A percentile compares a stretch with the other conserved stretches of the same genome.
Evolutionary conservation across 495 filamentous ascomycete genomes (phyloP).

Genomic region (Trichoderma asperelloides): DNA sequence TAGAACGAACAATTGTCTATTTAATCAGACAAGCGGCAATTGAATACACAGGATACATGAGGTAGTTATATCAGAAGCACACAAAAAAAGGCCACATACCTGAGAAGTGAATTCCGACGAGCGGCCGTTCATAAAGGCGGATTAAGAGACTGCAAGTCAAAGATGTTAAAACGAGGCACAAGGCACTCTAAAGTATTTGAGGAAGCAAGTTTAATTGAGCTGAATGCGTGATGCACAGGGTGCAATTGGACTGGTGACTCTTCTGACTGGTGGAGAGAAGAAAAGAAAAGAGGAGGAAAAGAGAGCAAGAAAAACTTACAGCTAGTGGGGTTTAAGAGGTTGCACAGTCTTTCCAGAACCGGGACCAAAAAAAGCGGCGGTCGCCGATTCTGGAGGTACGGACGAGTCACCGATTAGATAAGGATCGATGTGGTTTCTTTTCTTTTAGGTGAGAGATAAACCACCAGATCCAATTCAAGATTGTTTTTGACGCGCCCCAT

Average conservation of each 20-base stretch:
- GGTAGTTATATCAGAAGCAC: constrained; percentile 10
- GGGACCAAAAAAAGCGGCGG: background rate
- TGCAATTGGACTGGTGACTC: background rate
- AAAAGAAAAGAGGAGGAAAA: background rate
- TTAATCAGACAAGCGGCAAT: background rate
- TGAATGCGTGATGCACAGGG: no score
- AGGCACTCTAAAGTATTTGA: constrained; percentile 15
- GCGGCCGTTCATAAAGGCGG: constrained; percentile 89
- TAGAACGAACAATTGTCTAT: constrained; percentile 5
- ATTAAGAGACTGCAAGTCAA: constrained; percentile 9
- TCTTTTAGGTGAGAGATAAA: background rate
- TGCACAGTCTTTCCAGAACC: background rate
- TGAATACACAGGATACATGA: background rate
- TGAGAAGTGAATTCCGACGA: constrained; percentile 92
- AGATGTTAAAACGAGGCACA: constrained; percentile 10
- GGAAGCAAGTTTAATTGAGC: no score
- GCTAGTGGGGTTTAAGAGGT: background rate
- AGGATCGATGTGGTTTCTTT: background rate
- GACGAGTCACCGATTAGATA: constrained; percentile 7
- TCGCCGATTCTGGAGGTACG: background rate
- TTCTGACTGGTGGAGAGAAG: constrained; percentile 10
- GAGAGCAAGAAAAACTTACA: background rate
- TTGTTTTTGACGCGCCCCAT: background rate
- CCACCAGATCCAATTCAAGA: constrained; percentile 3
- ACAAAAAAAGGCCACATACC: constrained; percentile 42